Base-by-base conservation (phyloP, 208 protist genomes). In the Acanthamoeba triangularis region DNA sequence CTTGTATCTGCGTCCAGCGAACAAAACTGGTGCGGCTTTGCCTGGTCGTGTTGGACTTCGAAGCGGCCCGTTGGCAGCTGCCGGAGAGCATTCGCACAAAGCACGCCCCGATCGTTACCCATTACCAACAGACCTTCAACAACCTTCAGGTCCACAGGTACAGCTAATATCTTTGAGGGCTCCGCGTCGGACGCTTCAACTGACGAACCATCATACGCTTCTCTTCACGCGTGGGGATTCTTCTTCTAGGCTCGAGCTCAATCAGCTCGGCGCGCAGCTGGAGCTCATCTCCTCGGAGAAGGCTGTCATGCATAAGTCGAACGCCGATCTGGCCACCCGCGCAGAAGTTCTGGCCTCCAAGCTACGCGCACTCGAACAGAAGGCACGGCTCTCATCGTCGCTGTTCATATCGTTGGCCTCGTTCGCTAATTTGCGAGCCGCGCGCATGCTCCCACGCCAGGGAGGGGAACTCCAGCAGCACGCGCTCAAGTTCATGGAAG, bases 101-200 rank as follows among this genome's bases (percentile, higher is more conserved):
- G 44, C 80, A 88, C 44, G 18, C 80, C 5, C 80, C 80, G 33
- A 30, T 88, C 54, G 49, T 88, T 16, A 65, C 80, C 23, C 54
- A 88, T 23, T 88, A 88, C 44, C 47, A 61, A 18, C 47, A 88
- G 80, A 28, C 59, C 54, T n/a, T 61, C 30, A 52, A 37, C 54
- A 88, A 61, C 44, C 80, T 88, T 30, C 80, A 88, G 37, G 18
- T 20, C 33, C 54, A 88, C 80, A 49, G 80, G 80, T 61, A 61
- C 13, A 13, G 11, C 54, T 5, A n/a, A n/a, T n/a, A n/a, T n/a
- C 54, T 25, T 23, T 14, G 54, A 14, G 3, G 20, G 54, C 20
- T 59, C 54, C 20, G 54, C 44, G 44, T 47, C 44, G 54, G 20
- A 23, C 54, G 54, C 54, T 59, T 59, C 54, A 59, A 47, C 44